These are phyloP conservation scores for Leishmania tropica DNA, from an alignment of 208 protist genomes.

Conservation along the genomic window DNA sequence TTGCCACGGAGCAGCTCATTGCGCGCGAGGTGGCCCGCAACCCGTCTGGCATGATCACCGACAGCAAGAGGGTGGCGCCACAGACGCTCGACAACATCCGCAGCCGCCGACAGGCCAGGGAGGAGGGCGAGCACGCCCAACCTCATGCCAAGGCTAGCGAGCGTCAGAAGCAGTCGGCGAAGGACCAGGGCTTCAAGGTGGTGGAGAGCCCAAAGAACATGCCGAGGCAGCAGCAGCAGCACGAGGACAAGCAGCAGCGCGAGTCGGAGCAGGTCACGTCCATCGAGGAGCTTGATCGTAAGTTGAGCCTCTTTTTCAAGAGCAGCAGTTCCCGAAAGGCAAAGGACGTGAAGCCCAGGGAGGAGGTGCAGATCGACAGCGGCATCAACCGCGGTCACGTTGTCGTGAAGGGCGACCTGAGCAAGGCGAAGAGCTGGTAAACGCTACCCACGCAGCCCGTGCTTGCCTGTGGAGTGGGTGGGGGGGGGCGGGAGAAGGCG, in stretches of 20 bases:
- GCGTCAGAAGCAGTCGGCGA: conserved; percentile 50
- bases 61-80: conserved; percentile 53
- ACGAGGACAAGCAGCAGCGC: conserved; percentile 15
- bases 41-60: conserved; percentile 52
- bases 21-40: conserved; percentile 58
- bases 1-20: conserved; percentile 69
- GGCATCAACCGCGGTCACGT: conserved; percentile 38
- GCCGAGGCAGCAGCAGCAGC: conserved; percentile 26
- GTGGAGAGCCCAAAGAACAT: conserved; percentile 33
- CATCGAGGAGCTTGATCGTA: conserved; percentile 71
- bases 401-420: conserved; percentile 54
- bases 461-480: background rate
- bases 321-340: conserved; percentile 50
- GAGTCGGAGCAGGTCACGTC: conserved; percentile 17
- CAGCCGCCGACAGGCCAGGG: conserved; percentile 30
- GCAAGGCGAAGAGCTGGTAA: conserved; percentile 48
- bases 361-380: conserved; percentile 30
- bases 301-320: conserved; percentile 77
- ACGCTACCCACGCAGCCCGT: background rate
- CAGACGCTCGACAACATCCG: conserved; percentile 50
- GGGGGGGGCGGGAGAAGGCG: background rate
- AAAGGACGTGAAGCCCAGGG: conserved; percentile 31
- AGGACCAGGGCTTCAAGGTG: conserved; percentile 55
- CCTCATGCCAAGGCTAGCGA: conserved; percentile 24
- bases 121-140: conserved; percentile 25